Evolutionary conservation across 208 protist genomes (phyloP), one percentile per base, ranked within the genome.

Genomic region (Polymyxa betae): DNA sequence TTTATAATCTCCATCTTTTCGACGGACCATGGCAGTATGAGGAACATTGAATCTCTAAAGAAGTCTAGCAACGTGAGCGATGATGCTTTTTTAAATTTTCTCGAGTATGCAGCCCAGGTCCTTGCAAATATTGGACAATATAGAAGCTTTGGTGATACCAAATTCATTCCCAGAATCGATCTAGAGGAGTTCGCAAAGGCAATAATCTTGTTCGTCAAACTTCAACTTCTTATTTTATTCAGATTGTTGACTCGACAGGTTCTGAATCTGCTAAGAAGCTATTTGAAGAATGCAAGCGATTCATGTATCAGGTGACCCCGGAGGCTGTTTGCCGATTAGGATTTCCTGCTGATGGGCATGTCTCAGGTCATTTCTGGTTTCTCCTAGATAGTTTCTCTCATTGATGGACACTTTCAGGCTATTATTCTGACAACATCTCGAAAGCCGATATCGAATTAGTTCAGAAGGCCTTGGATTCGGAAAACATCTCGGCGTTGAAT

Each of bases 321-420:
- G 72, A 82, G 35, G 5, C 72, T 5, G 40, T 82, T 82, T 43
- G 72, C 72, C 72, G n/a, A 5, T 16, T 82, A 20, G 72, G 72
- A n/a, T 82, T 82, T n/a, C 72, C 72, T 43, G 72, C 72, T 60
- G 72, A 82, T 43, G 72, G n/a, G 16, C 72, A 82, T 43, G 72
- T 82, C n/a, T 60, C 49, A 5, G 49, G 49, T 60, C 49, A 29
- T 5, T 60, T 60, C 5, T 60, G 5, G 5, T 60, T 60, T 60
- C 5, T 24, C 49, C 49, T 29, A 60, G 24, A 5, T 60, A 60
- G 5, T 5, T 5, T 24, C 12, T 60, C 12, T 29, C 24, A 29
- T 60, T 60, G 5, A 60, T 60, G 49, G 5, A 24, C 49, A 29
- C 49, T 60, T 24, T 60, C 24, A 35, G 72, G 72, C 35, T 82